Conservation (phyloP, 1,139 yeast genomes). For the Taphrina populina region DNA sequence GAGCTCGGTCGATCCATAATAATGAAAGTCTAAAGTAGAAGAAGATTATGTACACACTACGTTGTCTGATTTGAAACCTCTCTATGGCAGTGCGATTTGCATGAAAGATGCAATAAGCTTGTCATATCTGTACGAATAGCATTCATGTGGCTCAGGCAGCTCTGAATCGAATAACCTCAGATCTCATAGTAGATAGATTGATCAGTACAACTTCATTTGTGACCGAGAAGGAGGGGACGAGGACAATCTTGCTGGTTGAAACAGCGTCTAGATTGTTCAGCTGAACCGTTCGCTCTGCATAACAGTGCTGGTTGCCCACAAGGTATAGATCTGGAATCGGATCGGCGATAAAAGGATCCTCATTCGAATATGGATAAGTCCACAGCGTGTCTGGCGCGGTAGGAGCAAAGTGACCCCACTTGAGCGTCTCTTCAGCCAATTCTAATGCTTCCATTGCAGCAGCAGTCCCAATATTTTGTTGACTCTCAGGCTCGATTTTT, state of each 20-base stretch:
- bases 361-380: conserved; percentile 77
- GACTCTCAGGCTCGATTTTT: neutral
- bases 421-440: conserved; percentile 65
- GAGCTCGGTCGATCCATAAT: too few species aligned
- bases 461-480: neutral
- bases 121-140: too few species aligned
- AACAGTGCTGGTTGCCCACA: conserved; percentile 76
- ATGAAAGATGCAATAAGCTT: too few species aligned
- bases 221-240: conserved; percentile 66
- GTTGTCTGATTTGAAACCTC: too few species aligned
- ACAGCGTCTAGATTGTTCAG: neutral
- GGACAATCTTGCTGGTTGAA: conserved; percentile 53
- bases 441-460: conserved; percentile 43
- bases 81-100: too few species aligned
- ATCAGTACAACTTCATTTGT: conserved; percentile 70
- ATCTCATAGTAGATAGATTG: conserved; percentile 58
- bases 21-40: too few species aligned
- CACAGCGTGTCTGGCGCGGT: conserved; percentile 94
- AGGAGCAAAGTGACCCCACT: conserved; percentile 87
- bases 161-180: conserved; percentile 46
- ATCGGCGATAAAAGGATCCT: conserved; percentile 75
- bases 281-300: conserved; percentile 49
- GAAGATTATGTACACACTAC: too few species aligned
- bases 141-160: too few species aligned
- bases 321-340: conserved; percentile 84